Base-by-base conservation (phyloP, 129 eudicot genomes). In the Flaveria robusta region DNA sequence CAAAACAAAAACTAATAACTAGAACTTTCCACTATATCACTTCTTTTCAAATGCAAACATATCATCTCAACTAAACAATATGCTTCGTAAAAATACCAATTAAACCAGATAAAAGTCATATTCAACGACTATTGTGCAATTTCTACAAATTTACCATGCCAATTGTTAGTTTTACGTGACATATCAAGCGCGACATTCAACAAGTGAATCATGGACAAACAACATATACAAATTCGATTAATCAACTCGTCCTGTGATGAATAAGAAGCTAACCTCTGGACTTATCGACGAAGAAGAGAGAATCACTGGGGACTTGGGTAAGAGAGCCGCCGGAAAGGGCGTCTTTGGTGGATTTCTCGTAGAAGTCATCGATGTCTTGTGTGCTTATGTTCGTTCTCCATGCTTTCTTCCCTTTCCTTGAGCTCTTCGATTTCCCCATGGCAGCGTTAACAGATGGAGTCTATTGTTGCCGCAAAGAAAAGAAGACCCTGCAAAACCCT, bases 351-450 rank as follows among this genome's bases (percentile, higher is more conserved):
- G 96, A 63, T 69, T 93, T 85, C 66, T 93, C 97, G 22, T 81
- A 83, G 80, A 49, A 93, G 26, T 90, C 96, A 1, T 93, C 92
- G 2, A 93, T 78, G 29, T 93, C 98, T 68, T 88, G 82, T 2
- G 96, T 88, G 83, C 97, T 93, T 6, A 93, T 90, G 65, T 90
- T 93, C 1, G 89, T 84, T 74, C 98, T 88, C 93, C 97, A 91
- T 72, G 84, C 94, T 74, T 93, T 93, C 87, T 88, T 89, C 39
- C 92, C 94, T 66, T 90, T 90, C 76, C 96, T 83, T 43, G 96
- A 90, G 79, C 88, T 87, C 85, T 90, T 88, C 20, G 91, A 77
- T 67, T 68, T 89, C 66, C 88, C 96, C 96, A 86, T 90, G 75
- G 69, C 58, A 66, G 26, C 3, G 27, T 29, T 20, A 0, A 31